Evolutionary conservation across 2,329 filamentous ascomycete species (phyloP), one percentile per base, ranked within the genome.

Genomic region (Bertia moriformis): DNA sequence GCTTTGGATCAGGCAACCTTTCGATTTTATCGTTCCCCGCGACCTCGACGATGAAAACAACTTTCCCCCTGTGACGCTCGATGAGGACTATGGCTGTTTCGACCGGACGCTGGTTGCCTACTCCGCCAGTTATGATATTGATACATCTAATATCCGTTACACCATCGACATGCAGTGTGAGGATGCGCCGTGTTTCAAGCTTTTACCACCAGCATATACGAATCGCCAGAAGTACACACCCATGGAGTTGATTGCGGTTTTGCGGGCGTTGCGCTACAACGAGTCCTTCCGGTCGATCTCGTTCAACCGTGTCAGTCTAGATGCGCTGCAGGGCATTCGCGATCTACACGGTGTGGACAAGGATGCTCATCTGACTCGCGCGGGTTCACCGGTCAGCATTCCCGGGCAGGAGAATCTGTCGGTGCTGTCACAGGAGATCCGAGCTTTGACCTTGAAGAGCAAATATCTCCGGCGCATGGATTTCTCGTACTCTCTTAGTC

Each of bases 51-150:
- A 68, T 29, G 42, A 63, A 3, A 51, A 53, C 39, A 44, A 48
- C 19, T 58, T 63, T 2, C 60, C 67, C 3, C 55, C 62, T 19
- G 51, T 67, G 2, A 65, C 70, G 33, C 67, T 72, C 40, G 77
- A 81, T 42, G 74, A 71, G 40, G 59, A 77, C 42, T 67, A 71
- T 39, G 61, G 61, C 41, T 69, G 64, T 48, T 71, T 84, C 48
- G 76, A 83, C 46, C 66, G 77, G 22, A 83, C 78, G 1, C 55
- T 84, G 20, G 72, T 72, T 37, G 79, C 78, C 22, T 83, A 83
- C 50, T 83, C 78, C 50, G 65, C 78, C 32, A 77, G 75, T 15
- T 84, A 83, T 51, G 70, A 73, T 42, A 62, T 81, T 17, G 75
- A 81, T 47, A 73, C 78, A 3, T 69, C 70, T 12, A 79, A 78